Evolutionary conservation across 2,329 filamentous ascomycete species (phyloP).

Genomic region (Alternaria conjuncta): DNA sequence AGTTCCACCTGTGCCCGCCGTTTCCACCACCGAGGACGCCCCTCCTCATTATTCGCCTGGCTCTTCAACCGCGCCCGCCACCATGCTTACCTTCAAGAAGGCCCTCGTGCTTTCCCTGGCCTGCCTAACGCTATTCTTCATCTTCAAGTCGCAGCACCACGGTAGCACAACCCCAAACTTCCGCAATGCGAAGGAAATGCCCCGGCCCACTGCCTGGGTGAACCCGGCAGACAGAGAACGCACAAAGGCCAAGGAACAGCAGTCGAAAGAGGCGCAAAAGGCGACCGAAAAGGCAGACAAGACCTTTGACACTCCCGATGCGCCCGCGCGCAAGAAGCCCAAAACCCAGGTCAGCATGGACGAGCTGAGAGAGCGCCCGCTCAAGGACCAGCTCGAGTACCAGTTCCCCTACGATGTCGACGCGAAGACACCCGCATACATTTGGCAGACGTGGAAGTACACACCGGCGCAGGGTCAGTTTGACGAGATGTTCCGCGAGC

Average conservation of each 20-base stretch:
- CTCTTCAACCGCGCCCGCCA: conserved; percentile 24
- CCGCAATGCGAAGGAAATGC: conserved; percentile 45
- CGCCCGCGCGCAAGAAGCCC: conserved; percentile 49
- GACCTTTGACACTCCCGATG: conserved; percentile 38
- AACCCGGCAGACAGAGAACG: conserved; percentile 30
- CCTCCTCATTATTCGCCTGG: background rate
- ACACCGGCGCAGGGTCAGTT: conserved; percentile 81
- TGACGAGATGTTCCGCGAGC: conserved; percentile 72
- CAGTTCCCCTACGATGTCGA: conserved; percentile 93
- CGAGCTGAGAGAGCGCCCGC: conserved; percentile 73
- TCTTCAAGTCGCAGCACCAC: conserved; percentile 68
- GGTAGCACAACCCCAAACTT: conserved; percentile 35
- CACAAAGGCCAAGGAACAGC: conserved; percentile 15
- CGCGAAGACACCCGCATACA: conserved; percentile 91
- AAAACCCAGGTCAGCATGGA: conserved; percentile 68
- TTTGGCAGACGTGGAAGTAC: conserved; percentile 99
- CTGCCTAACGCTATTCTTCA: conserved; percentile 71
- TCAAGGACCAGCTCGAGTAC: conserved; percentile 83
- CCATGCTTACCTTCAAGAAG: conserved; percentile 81
- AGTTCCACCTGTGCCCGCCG: conserved; percentile 1
- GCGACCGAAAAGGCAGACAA: conserved; percentile 32
- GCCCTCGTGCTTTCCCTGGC: conserved; percentile 74
- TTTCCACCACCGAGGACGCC: background rate
- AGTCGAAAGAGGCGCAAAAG: conserved; percentile 14
- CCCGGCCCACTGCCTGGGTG: conserved; percentile 43